Conservation (phyloP, 345 rosid genomes). For the Hibiscus mutabilis region DNA sequence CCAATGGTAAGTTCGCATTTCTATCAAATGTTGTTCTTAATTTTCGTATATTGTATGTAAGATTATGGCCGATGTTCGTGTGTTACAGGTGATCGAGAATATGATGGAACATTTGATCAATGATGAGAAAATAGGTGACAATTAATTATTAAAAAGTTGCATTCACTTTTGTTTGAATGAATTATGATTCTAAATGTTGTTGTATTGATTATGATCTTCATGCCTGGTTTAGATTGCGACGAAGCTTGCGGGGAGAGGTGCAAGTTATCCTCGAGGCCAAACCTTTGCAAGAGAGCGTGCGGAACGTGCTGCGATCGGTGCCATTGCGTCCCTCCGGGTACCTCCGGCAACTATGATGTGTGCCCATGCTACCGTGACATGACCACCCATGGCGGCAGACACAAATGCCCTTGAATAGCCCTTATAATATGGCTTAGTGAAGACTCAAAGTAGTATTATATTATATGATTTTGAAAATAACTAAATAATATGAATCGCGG, state of each 20-base stretch:
- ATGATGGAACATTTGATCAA: neutral
- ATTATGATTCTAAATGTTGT: neutral
- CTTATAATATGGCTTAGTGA: neutral
- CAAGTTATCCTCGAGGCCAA: constrained; percentile 47
- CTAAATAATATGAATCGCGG: neutral
- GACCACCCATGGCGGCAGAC: constrained; percentile 73
- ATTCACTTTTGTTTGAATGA: neutral
- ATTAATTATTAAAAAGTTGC: neutral
- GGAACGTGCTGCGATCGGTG: constrained; percentile 71
- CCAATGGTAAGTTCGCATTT: neutral
- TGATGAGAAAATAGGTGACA: neutral
- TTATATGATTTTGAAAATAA: neutral
- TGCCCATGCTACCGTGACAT: constrained; percentile 61
- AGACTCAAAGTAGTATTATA: neutral
- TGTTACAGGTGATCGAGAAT: neutral
- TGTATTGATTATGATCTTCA: neutral
- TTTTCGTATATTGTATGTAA: neutral
- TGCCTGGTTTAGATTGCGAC: constrained; percentile 40
- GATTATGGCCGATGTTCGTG: neutral
- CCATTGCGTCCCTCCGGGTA: constrained; percentile 79
- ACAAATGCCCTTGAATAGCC: constrained; percentile 56
- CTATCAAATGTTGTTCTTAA: neutral
- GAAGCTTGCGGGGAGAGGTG: constrained; percentile 59
- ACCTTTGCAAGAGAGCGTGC: constrained; percentile 62
- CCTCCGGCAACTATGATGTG: constrained; percentile 50